A percentile compares a stretch with the other conserved stretches of the same genome.
These are phyloP conservation scores for Penicillium rolfsii DNA, from an alignment of 2,329 filamentous ascomycete genomes.

Conservation along the genomic window DNA sequence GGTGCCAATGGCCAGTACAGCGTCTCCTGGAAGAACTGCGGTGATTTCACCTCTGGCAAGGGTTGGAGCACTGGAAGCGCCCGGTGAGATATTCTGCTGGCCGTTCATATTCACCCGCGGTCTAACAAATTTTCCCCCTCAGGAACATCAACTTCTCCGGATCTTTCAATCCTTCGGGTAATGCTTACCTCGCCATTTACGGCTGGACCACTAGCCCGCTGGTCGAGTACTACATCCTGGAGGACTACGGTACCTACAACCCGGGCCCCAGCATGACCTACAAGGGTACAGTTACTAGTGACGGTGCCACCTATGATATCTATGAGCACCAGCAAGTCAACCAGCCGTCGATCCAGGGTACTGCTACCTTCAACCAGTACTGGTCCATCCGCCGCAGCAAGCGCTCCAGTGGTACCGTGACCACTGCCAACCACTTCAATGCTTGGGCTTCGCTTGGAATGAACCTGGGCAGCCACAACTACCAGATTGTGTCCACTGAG, in stretches of 20 bases:
- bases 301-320: slow-evolving; percentile 45
- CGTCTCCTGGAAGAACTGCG: slow-evolving; percentile 19
- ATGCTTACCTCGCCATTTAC: slow-evolving; percentile 43
- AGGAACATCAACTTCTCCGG: slow-evolving; percentile 38
- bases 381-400: slow-evolving; percentile 46
- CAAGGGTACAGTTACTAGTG: slow-evolving; percentile 42
- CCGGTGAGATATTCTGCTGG: slow-evolving; percentile 44
- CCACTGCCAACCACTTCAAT: slow-evolving; percentile 42
- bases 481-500: slow-evolving; percentile 50
- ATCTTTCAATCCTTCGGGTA: slow-evolving; percentile 36
- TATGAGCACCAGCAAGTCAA: slow-evolving; percentile 44
- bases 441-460: slow-evolving; percentile 41
- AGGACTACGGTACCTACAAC: slow-evolving; percentile 41
- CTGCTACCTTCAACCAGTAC: slow-evolving; percentile 49
- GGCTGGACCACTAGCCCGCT: slow-evolving; percentile 47
- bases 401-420: slow-evolving; percentile 42
- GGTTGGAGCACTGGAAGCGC: slow-evolving; percentile 60
- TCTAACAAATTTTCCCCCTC: neutral
- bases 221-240: slow-evolving; percentile 46
- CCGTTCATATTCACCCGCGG: neutral
- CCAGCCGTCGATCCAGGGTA: slow-evolving; percentile 46
- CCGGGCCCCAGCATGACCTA: slow-evolving; percentile 32
- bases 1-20: slow-evolving; percentile 41
- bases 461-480: slow-evolving; percentile 41
- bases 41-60: slow-evolving; percentile 50